Conservation (phyloP, 176 grass and related monocot genomes). For the Aegilops longissima region DNA sequence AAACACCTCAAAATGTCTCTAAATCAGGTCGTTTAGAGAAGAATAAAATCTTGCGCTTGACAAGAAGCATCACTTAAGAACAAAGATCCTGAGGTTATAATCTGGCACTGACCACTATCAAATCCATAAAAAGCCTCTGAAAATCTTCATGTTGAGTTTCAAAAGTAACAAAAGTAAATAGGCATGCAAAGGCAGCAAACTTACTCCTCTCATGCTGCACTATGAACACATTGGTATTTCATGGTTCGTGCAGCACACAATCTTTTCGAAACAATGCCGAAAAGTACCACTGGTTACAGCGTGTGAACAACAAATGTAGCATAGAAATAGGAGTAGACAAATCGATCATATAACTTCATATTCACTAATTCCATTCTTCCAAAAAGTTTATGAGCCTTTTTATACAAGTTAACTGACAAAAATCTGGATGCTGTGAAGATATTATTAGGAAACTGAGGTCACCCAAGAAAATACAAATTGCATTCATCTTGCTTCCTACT, state of each 20-base stretch:
- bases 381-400: too few relatives aligned
- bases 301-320: conserved; percentile 43
- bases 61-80: too few relatives aligned
- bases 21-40: too few relatives aligned
- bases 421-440: too few relatives aligned
- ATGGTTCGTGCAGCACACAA: conserved; percentile 25
- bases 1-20: conserved; percentile 51
- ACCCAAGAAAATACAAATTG: too few relatives aligned
- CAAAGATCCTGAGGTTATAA: conserved; percentile 39
- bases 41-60: too few relatives aligned
- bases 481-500: too few relatives aligned
- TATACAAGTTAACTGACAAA: too few relatives aligned
- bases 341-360: too few relatives aligned
- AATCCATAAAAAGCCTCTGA: conserved; percentile 87
- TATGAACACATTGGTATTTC: conserved; percentile 40
- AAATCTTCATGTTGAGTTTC: conserved; percentile 78
- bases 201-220: conserved; percentile 49
- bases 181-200: conserved; percentile 51
- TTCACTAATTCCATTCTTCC: too few relatives aligned
- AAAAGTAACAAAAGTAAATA: conserved; percentile 76
- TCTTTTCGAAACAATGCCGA: conserved; percentile 55
- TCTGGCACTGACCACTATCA: conserved; percentile 58
- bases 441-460: too few relatives aligned
- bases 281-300: conserved; percentile 68
- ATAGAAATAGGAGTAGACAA: too few relatives aligned